A percentile compares a stretch with the other conserved stretches of the same genome.
Conservation (phyloP, 306 rosid species). For the Betula pendula region DNA sequence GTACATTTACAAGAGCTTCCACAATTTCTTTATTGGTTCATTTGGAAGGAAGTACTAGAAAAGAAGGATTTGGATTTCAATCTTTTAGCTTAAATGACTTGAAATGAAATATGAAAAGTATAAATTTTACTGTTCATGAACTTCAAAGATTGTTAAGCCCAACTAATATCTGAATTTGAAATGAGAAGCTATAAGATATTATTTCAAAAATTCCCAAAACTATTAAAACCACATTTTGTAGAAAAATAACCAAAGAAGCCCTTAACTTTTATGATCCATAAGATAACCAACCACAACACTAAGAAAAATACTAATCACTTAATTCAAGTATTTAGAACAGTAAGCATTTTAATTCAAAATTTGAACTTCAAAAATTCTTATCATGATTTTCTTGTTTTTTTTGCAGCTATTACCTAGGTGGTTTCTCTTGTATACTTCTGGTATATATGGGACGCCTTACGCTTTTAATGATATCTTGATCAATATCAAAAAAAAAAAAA, state of each 20-base stretch:
- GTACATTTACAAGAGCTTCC: neutral
- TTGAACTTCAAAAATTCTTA: too few species aligned
- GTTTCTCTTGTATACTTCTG: too few species aligned
- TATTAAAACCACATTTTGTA: neutral
- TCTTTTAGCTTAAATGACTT: neutral
- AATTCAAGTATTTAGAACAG: neutral
- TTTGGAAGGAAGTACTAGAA: neutral
- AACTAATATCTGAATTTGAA: neutral
- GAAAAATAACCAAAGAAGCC: neutral
- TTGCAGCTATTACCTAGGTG: too few species aligned
- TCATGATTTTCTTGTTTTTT: too few species aligned
- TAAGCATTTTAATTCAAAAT: too few species aligned
- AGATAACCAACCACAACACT: neutral
- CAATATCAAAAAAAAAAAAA: too few species aligned
- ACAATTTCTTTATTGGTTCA: neutral
- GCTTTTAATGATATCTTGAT: too few species aligned
- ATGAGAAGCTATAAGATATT: neutral
- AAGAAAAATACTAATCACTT: neutral
- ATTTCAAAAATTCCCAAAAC: neutral
- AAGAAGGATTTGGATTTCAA: neutral
- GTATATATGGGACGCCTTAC: too few species aligned
- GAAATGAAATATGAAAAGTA: neutral
- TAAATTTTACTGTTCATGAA: neutral
- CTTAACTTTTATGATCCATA: constrained; percentile 2
- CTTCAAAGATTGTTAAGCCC: neutral